These are phyloP conservation scores for Fusarium nanum DNA, from an alignment of 2,329 filamentous ascomycete genomes.

Conservation along the genomic window DNA sequence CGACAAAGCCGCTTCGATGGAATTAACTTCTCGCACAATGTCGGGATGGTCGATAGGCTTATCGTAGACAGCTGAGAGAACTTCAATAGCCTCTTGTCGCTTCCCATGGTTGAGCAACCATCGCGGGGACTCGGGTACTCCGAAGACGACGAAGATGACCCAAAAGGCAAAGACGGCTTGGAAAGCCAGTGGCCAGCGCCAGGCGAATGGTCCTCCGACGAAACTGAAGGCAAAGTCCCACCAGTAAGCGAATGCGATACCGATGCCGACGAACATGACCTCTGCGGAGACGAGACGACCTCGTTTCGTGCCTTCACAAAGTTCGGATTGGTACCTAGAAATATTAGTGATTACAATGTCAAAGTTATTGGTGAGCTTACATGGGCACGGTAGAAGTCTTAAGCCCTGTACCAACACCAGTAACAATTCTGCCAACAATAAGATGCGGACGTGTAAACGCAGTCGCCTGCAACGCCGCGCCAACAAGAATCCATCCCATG, in stretches of 20 bases:
- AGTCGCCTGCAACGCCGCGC: conserved; percentile 68
- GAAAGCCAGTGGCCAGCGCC: conserved; percentile 47
- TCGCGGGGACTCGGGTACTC: conserved; percentile 55
- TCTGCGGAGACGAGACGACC: conserved; percentile 65
- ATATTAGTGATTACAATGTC: not conserved
- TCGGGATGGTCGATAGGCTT: conserved; percentile 48
- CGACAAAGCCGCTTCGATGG: conserved; percentile 57
- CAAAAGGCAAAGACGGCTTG: conserved; percentile 52
- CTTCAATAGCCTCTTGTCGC: conserved; percentile 51
- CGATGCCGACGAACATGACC: conserved; percentile 54
- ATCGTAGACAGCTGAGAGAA: conserved; percentile 56
- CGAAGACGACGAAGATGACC: conserved; percentile 50
- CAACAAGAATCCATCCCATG: conserved; percentile 66
- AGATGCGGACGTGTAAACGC: conserved; percentile 58
- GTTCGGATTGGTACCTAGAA: conserved; percentile 48
- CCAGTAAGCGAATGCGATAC: conserved; percentile 56
- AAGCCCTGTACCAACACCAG: conserved; percentile 61
- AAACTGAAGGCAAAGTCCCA: conserved; percentile 53
- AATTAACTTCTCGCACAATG: conserved; percentile 50
- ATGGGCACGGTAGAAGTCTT: conserved; percentile 55
- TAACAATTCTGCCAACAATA: conserved; percentile 61
- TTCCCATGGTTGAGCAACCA: conserved; percentile 55
- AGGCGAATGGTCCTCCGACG: conserved; percentile 42
- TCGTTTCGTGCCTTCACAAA: conserved; percentile 56
- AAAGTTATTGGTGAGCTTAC: not conserved